Evolutionary conservation across 495 filamentous ascomycete genomes (phyloP).

Genomic region (Neurospora sp.): DNA sequence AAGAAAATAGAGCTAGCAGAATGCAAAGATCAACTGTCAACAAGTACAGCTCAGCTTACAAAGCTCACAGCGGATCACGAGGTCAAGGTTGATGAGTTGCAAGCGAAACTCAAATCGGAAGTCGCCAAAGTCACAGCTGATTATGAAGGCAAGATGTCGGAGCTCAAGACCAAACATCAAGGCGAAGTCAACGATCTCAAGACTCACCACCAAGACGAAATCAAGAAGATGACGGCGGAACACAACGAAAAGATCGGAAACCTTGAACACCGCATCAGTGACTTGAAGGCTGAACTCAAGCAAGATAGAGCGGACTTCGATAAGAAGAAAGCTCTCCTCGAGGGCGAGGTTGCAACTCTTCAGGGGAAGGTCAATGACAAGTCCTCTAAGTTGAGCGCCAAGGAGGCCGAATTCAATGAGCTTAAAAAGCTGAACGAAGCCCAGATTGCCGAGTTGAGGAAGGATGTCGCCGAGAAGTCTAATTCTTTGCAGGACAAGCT

Average conservation of each 20-base stretch:
- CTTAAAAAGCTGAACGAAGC: neutral
- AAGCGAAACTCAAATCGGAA: neutral
- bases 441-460: neutral
- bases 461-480: neutral
- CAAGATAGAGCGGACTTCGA: neutral
- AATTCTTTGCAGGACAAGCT: neutral
- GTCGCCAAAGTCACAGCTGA: neutral
- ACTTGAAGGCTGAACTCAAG: neutral
- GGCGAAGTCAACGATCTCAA: neutral
- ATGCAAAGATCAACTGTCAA: neutral
- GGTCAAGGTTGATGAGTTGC: neutral
- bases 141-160: neutral
- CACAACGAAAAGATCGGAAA: neutral
- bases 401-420: neutral
- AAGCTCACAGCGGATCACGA: neutral
- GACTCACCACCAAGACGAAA: neutral
- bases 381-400: neutral
- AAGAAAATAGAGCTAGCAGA: neutral
- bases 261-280: neutral
- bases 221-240: neutral
- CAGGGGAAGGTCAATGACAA: neutral
- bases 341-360: neutral
- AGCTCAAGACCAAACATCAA: neutral
- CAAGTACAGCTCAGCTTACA: neutral
- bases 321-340: neutral